Base-by-base conservation (phyloP, 2,329 filamentous ascomycete genomes). In the Cladophialophora carrionii region DNA sequence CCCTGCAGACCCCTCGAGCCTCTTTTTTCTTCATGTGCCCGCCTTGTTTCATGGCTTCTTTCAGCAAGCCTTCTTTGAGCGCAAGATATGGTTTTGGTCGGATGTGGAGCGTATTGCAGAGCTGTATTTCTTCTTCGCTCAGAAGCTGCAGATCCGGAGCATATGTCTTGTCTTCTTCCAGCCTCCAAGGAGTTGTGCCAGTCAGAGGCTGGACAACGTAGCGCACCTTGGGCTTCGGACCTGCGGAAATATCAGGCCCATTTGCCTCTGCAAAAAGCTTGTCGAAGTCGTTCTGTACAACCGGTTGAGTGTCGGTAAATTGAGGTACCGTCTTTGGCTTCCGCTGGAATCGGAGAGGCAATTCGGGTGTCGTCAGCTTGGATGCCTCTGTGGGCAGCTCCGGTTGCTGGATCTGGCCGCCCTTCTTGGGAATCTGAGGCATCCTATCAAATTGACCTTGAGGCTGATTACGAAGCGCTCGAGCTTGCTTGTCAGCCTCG, bases 11-110 rank as follows among this genome's bases (percentile, higher is more conserved):
- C 74, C 96, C 90, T 74, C 89, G 90, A 1, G 92, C 92, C 71
- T 94, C 89, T 79, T 97, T 98, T 84, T 95, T 96, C 82, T 96
- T 98, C 7, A 99, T 79, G 12, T 84, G 86, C 0, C 95, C 95
- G 64, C 95, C 94, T 64, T 88, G 88, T 78, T 94, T 95, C 76
- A 96, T 86, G 0, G 94, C 91, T 75, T 98, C 94, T 72, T 91
- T 91, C 59, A 98, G 78, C n/a, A 98, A 83, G 67, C 90, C 88
- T 76, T 97, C 92, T 78, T 99, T 99, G 78, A 98, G 92, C 74
- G 92, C 92, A 4, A 97, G 79, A 76, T 97, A 99, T 1, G 95
- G 91, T 80, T 99, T 99, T 0, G 95, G 95, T 77, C 95, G 90
- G 59, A 99, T 80, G 49, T 92, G 87, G 14, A 96, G 84, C 48